Base-by-base conservation (phyloP, 129 eudicot species). In the Logfia minima region DNA sequence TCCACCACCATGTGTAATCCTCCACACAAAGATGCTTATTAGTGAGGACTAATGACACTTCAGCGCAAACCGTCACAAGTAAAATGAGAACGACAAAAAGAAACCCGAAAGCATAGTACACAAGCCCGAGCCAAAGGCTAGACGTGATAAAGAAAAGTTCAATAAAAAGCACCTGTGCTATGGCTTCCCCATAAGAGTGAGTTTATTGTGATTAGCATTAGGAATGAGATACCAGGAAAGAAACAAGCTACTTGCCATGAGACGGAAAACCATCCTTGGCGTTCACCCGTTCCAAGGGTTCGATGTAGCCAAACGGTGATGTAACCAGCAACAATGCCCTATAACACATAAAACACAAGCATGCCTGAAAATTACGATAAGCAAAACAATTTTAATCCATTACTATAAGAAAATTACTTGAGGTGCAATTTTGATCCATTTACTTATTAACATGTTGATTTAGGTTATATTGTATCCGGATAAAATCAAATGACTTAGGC, bases 1-100 rank as follows among this genome's bases (percentile, higher is more conserved):
- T 81, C 81, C 84, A 69, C 84, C 84, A 81, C 84, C 85, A 82
- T 55, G 43, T 76, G 74, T 73, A 70, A 70, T 82, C 85, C 64
- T 82, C 85, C 0, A 82, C 81, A 16, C 85, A 82, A 53, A 82
- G 85, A 39, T 82, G 71, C 85, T 71, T 82, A 31, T 82, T 76
- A 4, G 85, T 82, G 1, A 82, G 69, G 35, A 82, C 81, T 6
- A 76, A 29, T 3, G 81, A 76, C 59, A 81, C 81, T 59, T 81
- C 84, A 5, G 84, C 84, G 21, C 85, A 81, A 66, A 81, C 80
- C 2, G 37, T 68, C 68, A 82, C 81, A 0, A 82, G 62, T 4
- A 82, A 66, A 14, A 82, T 56, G 16, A 82, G 28, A 41, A 82
- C 82, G 3, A 82, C 64, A 1, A 82, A 77, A 8, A 82, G 70